phyloP scores from a whole-genome alignment of 1,284 basidiomycete species.

The Veloboletus limbatus region DNA sequence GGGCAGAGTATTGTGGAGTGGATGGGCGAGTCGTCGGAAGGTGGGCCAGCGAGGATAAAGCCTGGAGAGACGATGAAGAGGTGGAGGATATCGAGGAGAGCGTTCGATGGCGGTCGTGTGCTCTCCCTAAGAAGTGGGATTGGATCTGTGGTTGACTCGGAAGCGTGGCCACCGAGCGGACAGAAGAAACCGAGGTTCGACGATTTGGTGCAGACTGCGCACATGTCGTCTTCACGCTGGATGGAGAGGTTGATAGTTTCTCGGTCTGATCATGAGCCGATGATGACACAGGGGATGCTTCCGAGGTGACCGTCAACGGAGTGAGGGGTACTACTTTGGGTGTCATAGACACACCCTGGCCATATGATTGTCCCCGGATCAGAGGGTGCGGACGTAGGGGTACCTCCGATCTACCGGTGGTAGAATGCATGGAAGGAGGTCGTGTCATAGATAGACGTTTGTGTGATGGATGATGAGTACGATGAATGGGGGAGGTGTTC shows the following conservation, averaged over 20 bases:
- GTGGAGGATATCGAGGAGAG: slow-evolving; percentile 61
- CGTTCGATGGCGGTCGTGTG: slow-evolving; percentile 59
- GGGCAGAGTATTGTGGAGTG: slow-evolving; percentile 46
- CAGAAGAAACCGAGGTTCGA: slow-evolving; percentile 65
- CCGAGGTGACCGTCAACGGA: slow-evolving; percentile 59
- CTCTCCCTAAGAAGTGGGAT: slow-evolving; percentile 32
- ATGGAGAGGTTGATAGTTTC: slow-evolving; percentile 36
- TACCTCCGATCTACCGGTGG: slow-evolving; percentile 38
- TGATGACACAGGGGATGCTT: slow-evolving; percentile 45
- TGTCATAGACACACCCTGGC: slow-evolving; percentile 36
- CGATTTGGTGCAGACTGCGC: slow-evolving; percentile 34
- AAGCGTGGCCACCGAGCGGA: slow-evolving; percentile 59
- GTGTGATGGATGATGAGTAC: slow-evolving; percentile 27
- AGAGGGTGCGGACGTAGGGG: slow-evolving; percentile 67
- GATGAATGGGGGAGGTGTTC: slow-evolving; percentile 41
- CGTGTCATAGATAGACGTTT: slow-evolving; percentile 45
- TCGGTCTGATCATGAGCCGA: slow-evolving; percentile 30
- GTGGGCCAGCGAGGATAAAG: slow-evolving; percentile 60
- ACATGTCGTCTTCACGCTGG: slow-evolving; percentile 37
- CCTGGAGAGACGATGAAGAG: slow-evolving; percentile 55
- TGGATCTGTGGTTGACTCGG: slow-evolving; percentile 38
- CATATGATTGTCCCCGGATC: slow-evolving; percentile 67
- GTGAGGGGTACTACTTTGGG: slow-evolving; percentile 55
- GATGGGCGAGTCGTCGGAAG: slow-evolving; percentile 54
- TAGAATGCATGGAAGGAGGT: slow-evolving; percentile 61